A percentile compares a stretch with the other conserved stretches of the same genome.
phyloP scores from a whole-genome alignment of 305 asterid genomes.

The Solanum hybrid region DNA sequence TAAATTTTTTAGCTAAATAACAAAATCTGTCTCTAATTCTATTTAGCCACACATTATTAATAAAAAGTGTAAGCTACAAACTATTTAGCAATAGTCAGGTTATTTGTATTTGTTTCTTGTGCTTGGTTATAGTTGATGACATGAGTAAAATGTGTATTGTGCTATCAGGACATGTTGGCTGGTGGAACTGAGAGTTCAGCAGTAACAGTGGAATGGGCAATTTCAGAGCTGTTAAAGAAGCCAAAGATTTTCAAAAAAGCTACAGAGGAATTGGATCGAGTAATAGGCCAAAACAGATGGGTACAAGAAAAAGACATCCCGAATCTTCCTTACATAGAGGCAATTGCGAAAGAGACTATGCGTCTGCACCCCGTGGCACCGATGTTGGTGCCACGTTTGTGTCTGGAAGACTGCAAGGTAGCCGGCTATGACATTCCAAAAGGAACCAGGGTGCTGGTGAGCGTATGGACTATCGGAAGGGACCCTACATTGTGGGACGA shows the following conservation, averaged over 20 bases:
- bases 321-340: slow-evolving; percentile 48
- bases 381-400: slow-evolving; percentile 45
- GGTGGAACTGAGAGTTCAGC: slow-evolving; percentile 94
- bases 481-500: slow-evolving; percentile 70
- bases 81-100: neutral
- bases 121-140: neutral
- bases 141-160: neutral
- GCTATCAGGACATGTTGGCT: slow-evolving; percentile 46
- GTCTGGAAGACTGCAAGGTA: slow-evolving; percentile 52
- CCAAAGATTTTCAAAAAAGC: slow-evolving; percentile 50
- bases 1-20: neutral
- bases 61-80: neutral
- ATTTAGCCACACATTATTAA: neutral
- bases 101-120: neutral
- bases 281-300: slow-evolving; percentile 53
- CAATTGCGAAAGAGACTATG: slow-evolving; percentile 76
- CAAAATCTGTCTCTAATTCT: neutral
- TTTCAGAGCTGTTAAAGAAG: slow-evolving; percentile 28
- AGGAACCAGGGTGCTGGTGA: slow-evolving; percentile 51
- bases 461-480: slow-evolving; percentile 63
- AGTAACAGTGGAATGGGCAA: slow-evolving; percentile 57
- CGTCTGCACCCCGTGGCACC: slow-evolving; percentile 81
- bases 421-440: slow-evolving; percentile 32
- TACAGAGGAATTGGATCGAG: slow-evolving; percentile 61
- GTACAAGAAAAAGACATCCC: slow-evolving; percentile 31